These are phyloP conservation scores for Exophiala viscosa DNA, from an alignment of 2,329 filamentous ascomycete genomes.

Conservation along the genomic window DNA sequence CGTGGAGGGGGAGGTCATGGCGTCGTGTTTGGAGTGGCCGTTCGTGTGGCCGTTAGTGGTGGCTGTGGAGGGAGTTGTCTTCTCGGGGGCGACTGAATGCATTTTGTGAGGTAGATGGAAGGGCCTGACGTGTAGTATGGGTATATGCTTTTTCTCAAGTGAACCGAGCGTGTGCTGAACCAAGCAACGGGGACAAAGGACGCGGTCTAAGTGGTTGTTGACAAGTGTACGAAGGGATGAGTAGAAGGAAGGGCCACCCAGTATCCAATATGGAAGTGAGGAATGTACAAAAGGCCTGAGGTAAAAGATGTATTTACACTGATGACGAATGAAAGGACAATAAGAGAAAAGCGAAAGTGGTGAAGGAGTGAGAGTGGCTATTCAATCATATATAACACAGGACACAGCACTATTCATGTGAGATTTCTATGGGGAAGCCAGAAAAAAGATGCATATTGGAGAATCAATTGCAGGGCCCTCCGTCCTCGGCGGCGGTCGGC, in stretches of 20 bases:
- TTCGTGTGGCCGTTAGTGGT: constrained; percentile 17
- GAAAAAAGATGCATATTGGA: no score
- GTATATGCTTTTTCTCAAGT: background rate
- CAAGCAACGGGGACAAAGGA: constrained; percentile 7
- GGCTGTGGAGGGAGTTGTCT: constrained; percentile 12
- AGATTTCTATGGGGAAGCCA: no score
- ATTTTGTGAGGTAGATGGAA: constrained; percentile 3
- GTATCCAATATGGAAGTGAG: background rate
- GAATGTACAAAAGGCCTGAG: no score
- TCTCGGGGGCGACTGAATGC: constrained; percentile 16
- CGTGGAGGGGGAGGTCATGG: constrained; percentile 56
- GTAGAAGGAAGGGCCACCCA: background rate
- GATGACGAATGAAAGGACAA: background rate
- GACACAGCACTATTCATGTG: no score
- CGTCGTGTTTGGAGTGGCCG: constrained; percentile 14
- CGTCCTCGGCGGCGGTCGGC: no score
- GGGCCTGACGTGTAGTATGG: background rate
- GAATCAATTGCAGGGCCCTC: no score
- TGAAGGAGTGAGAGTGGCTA: no score
- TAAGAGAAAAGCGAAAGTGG: background rate
- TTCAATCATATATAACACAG: no score
- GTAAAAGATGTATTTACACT: no score
- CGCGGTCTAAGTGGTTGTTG: constrained; percentile 3
- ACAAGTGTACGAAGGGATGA: background rate
- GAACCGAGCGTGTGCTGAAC: background rate